Base-by-base conservation (phyloP, 1,284 basidiomycete genomes). In the Leccinum pachyderme region DNA sequence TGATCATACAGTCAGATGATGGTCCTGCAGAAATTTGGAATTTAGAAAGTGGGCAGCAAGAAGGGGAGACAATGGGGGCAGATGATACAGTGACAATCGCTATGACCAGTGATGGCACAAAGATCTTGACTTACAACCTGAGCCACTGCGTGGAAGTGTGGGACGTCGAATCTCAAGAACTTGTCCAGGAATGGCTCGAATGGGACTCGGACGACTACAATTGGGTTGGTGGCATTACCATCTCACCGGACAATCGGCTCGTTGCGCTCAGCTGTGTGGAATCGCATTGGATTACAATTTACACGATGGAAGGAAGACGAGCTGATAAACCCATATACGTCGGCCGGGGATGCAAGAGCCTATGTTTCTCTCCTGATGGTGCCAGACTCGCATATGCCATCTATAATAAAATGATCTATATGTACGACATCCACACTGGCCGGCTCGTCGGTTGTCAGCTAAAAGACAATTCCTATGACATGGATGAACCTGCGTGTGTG, bases 281-380 rank as follows among this genome's bases (percentile, higher is more conserved):
- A 5, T 15, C 7, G 1, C 0, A 18, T 9, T 8, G 7, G 1
- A 0, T 2, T 9, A 18, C 24, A n/a, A 29, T 46, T n/a, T 29
- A 28, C n/a, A 11, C 24, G 9, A 46, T 46, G 9, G 3, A 46
- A 46, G 18, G 27, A 9, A 15, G 0, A 4, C 18, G 7, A 9
- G 25, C 28, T 22, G 7, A 31, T 4, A 5, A 15, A 5, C 2
- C 5, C 15, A 49, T 59, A 13, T 2, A 24, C 1, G 6, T 24
- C 7, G 11, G 4, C 4, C 3, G 0, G 0, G 0, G 1, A 3
- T 6, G n/a, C 2, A 9, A 0, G 2, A 18, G 49, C 15, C 1
- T 52, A 8, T 52, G 12, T 7, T 61, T 61, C 33, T 59, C 61
- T 46, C 61, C 61, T 0, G 25, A 53, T 1, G 32, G 52, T 0